Evolutionary conservation across 192 early-diverging fungal genomes (phyloP).

Genomic region (Umbelopsis vinacea): DNA sequence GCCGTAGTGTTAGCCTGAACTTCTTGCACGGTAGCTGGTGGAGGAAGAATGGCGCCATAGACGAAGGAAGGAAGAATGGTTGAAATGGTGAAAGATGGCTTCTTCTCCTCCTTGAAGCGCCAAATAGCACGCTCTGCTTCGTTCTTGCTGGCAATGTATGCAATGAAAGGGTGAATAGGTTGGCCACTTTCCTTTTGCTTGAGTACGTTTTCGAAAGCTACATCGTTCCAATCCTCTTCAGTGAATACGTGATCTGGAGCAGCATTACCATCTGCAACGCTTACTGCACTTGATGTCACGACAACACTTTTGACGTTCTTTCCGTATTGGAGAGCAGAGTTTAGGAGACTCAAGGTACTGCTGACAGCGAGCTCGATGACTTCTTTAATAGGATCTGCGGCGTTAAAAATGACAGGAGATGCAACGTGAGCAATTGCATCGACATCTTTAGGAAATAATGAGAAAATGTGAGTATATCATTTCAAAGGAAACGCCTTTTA

Average conservation of each 20-base stretch:
- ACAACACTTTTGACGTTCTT: conserved; percentile 46
- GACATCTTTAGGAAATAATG: conserved; percentile 21
- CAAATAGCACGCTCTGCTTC: conserved; percentile 10
- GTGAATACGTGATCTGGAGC: background rate
- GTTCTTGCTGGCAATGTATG: background rate
- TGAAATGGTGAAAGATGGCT: too few relatives aligned
- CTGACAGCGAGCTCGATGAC: too few relatives aligned
- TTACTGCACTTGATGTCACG: conserved; percentile 48
- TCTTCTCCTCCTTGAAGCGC: background rate
- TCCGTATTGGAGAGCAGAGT: conserved; percentile 28
- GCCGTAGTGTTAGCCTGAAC: too few relatives aligned
- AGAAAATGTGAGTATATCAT: background rate
- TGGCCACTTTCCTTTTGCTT: background rate
- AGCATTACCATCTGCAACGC: background rate
- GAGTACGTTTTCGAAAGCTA: background rate
- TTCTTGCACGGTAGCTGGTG: too few relatives aligned
- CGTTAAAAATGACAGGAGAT: conserved; percentile 39
- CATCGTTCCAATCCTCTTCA: conserved; percentile 18
- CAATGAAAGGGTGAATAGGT: background rate
- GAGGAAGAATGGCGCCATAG: too few relatives aligned
- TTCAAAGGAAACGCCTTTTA: background rate
- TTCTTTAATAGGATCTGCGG: conserved; percentile 37
- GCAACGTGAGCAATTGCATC: conserved; percentile 48
- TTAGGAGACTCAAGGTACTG: too few relatives aligned
- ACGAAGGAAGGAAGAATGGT: too few relatives aligned